Percentiles rank a stretch among this genome's conserved stretches.
phyloP scores from a whole-genome alignment of 208 protist genomes.

The Crithidia thermophila region DNA sequence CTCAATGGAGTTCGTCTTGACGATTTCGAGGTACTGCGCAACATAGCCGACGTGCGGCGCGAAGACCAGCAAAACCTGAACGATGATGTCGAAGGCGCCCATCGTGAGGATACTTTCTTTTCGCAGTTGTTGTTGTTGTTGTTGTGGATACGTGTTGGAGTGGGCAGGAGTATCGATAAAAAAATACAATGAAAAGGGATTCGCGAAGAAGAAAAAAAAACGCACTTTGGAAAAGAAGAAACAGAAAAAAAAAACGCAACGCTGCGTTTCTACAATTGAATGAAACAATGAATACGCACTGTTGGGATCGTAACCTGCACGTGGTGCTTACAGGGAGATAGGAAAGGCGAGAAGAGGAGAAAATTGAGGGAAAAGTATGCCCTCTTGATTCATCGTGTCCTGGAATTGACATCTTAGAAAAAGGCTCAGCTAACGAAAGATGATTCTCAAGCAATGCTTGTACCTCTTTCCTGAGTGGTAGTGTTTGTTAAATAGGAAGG shows the following conservation, averaged over 20 bases:
- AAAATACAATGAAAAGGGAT: conserved; percentile 1
- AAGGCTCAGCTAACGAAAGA: neutral
- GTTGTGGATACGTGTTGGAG: neutral
- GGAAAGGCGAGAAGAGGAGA: neutral
- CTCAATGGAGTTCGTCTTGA: conserved; percentile 34
- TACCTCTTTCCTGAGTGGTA: no score
- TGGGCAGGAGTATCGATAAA: neutral
- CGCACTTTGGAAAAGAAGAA: neutral
- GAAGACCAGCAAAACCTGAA: conserved; percentile 61
- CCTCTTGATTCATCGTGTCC: neutral
- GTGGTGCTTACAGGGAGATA: no score
- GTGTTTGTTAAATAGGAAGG: neutral
- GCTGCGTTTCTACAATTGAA: no score
- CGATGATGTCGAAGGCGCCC: conserved; percentile 17
- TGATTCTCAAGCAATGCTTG: no score
- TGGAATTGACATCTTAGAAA: neutral
- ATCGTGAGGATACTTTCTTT: neutral
- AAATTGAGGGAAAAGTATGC: neutral
- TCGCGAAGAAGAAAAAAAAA: neutral
- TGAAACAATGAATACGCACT: no score
- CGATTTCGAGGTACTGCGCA: conserved; percentile 59
- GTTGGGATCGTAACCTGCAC: no score
- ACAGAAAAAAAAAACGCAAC: conserved; percentile 2
- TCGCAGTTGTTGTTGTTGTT: neutral
- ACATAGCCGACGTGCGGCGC: conserved; percentile 75